Conservation (phyloP, 192 early-diverging fungal species). For the Coemansia sp. region DNA sequence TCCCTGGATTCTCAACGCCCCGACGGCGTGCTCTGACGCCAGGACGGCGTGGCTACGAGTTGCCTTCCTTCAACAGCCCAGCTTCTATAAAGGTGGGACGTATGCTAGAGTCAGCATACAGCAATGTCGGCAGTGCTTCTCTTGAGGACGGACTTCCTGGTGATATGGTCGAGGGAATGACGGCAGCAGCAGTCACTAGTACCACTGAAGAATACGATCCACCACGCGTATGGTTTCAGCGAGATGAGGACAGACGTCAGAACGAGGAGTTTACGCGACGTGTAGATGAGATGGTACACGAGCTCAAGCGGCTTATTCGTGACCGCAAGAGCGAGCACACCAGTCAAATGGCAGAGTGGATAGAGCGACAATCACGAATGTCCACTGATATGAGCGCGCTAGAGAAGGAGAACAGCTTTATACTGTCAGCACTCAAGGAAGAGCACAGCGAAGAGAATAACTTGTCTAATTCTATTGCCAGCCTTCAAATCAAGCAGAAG, state of each 20-base stretch:
- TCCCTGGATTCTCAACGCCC: constrained; percentile 40
- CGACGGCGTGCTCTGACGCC: constrained; percentile 48
- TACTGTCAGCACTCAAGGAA: constrained; percentile 51
- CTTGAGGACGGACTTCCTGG: constrained; percentile 32
- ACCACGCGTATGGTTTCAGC: constrained; percentile 52
- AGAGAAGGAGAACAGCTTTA: constrained; percentile 37
- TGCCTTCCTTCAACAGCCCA: constrained; percentile 49
- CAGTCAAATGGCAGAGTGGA: constrained; percentile 18
- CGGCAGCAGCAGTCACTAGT: constrained; percentile 17
- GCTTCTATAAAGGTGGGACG: constrained; percentile 34
- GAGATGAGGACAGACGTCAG: constrained; percentile 42
- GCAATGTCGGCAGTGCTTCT: background rate
- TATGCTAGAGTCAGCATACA: constrained; percentile 35
- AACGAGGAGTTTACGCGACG: constrained; percentile 42
- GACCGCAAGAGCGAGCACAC: constrained; percentile 32
- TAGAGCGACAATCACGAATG: constrained; percentile 37
- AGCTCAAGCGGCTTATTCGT: constrained; percentile 44
- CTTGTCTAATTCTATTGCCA: constrained; percentile 44
- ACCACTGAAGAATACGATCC: constrained; percentile 50
- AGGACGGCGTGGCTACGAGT: constrained; percentile 41
- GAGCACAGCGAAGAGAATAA: constrained; percentile 53
- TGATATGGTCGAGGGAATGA: constrained; percentile 24
- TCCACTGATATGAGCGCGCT: constrained; percentile 35
- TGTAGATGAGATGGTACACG: constrained; percentile 49
- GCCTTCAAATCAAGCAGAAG: constrained; percentile 44